Percentiles rank a stretch among this genome's conserved stretches.
These are phyloP conservation scores for Aureobasidium musti DNA, from an alignment of 2,329 filamentous ascomycete genomes.

Conservation along the genomic window DNA sequence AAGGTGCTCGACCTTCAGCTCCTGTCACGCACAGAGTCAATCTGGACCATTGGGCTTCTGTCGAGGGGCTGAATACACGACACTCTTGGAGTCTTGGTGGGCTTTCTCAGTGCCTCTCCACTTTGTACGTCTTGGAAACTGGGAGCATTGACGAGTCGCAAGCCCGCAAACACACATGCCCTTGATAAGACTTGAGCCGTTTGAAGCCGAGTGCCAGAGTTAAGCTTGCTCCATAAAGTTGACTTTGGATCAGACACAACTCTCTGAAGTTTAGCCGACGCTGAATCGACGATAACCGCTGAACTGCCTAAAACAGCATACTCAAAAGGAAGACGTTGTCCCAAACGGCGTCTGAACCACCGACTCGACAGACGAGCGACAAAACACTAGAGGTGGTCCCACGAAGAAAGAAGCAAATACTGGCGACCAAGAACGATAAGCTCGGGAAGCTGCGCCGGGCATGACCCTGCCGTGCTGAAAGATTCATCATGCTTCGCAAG, in stretches of 20 bases:
- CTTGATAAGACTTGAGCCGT: not conserved
- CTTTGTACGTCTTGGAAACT: not conserved
- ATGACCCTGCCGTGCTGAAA: not conserved
- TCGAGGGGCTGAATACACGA: not conserved
- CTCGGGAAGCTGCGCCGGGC: not conserved
- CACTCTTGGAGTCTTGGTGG: not conserved
- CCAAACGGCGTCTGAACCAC: slow-evolving; percentile 15
- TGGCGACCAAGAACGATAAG: not conserved
- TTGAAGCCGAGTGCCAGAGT: not conserved
- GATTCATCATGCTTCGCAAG: not conserved
- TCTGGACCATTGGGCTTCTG: not conserved
- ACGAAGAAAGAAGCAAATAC: slow-evolving; percentile 15
- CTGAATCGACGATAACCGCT: slow-evolving; percentile 10
- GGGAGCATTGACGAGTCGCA: not conserved
- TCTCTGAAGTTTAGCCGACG: slow-evolving; percentile 14
- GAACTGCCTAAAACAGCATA: slow-evolving; percentile 16
- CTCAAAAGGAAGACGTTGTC: slow-evolving; percentile 11
- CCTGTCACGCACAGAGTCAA: not conserved
- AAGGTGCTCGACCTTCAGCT: not conserved
- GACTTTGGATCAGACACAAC: slow-evolving; percentile 8
- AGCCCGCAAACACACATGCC: not conserved
- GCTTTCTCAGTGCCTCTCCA: not conserved
- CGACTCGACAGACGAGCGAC: not conserved
- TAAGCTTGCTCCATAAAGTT: slow-evolving; percentile 4
- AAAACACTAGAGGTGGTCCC: slow-evolving; percentile 1